Evolutionary conservation across 768 basidiomycete species (phyloP), one percentile per base, ranked within the genome.

Genomic region (Tulasnella sp.): DNA sequence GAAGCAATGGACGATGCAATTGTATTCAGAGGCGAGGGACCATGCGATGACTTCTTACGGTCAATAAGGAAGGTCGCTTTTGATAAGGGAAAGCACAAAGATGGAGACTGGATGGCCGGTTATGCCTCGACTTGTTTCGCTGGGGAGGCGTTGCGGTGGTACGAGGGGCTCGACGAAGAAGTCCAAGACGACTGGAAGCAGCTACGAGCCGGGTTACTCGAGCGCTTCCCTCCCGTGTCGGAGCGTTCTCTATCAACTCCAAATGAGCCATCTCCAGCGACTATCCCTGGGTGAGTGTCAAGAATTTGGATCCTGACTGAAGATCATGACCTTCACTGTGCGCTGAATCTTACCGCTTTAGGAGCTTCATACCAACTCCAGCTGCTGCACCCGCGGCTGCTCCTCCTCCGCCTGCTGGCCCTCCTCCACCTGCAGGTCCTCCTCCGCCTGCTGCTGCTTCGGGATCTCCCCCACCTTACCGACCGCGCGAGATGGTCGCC

Each of bases 101-200:
- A 68, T 34, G 40, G 42, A 35, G 36, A 68, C 41, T 68, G 67
- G 67, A 34, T 34, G 39, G 67, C 67, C 37, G 41, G 40, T 16
- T 68, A 40, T 40, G 67, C 67, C 8, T 32, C 67, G 17, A 44
- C 67, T 8, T 68, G 67, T 39, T 44, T 68, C 19, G 67, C 29
- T 36, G 67, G 67, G 14, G 67, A 68, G 19, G 67, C 67, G 16
- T 40, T 68, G 16, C 8, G 67, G 22, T 68, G 67, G 67, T 44
- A 68, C 32, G 32, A 34, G 17, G 41, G 32, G n/a, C 41, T 68
- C 5, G 42, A 68, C n/a, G 67, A 68, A 9, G 67, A 68, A 16
- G 40, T 40, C 22, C 67, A 47, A n/a, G 42, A 68, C 67, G 37
- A 40, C 34, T 68, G 67, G 67, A 68, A 68, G 39, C 16, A 68